Percentiles rank a stretch among this genome's conserved stretches.
Conservation (phyloP, 495 filamentous ascomycete species). For the Tetracladium marchalianum region DNA sequence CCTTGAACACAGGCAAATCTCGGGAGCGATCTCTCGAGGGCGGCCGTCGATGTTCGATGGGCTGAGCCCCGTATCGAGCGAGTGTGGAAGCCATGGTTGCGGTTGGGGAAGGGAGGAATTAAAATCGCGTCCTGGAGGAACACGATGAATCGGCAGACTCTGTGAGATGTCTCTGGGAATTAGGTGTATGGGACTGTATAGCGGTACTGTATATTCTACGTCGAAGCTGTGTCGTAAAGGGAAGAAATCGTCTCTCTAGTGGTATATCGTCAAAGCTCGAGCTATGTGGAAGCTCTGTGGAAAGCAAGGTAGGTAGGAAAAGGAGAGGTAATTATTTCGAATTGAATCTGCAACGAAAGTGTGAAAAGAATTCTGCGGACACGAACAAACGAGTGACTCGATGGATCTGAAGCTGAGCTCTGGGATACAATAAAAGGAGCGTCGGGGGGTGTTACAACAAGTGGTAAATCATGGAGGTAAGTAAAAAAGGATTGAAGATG, state of each 20-base stretch:
- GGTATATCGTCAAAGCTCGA: slow-evolving; percentile 5
- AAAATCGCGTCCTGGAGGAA: slow-evolving; percentile 9
- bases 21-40: slow-evolving; percentile 32
- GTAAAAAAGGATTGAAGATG: no score
- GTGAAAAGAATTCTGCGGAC: slow-evolving; percentile 6
- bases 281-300: no score
- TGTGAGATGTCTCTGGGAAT: background rate
- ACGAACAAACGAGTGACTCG: slow-evolving; percentile 21
- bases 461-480: background rate
- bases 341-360: slow-evolving; percentile 4
- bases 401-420: slow-evolving; percentile 3
- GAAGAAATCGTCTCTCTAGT: slow-evolving; percentile 7
- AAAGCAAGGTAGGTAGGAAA: background rate
- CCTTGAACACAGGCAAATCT: slow-evolving; percentile 26
- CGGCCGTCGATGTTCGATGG: slow-evolving; percentile 44
- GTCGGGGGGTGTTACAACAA: slow-evolving; percentile 9
- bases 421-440: slow-evolving; percentile 15
- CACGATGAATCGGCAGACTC: no score
- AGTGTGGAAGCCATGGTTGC: slow-evolving; percentile 26
- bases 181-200: no score
- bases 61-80: slow-evolving; percentile 40
- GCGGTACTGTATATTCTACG: background rate
- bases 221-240: slow-evolving; percentile 1
- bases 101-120: slow-evolving; percentile 15
- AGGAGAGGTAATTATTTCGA: background rate